phyloP scores from a whole-genome alignment of 2,329 filamentous ascomycete genomes.

The Fusarium keratoplasticum region DNA sequence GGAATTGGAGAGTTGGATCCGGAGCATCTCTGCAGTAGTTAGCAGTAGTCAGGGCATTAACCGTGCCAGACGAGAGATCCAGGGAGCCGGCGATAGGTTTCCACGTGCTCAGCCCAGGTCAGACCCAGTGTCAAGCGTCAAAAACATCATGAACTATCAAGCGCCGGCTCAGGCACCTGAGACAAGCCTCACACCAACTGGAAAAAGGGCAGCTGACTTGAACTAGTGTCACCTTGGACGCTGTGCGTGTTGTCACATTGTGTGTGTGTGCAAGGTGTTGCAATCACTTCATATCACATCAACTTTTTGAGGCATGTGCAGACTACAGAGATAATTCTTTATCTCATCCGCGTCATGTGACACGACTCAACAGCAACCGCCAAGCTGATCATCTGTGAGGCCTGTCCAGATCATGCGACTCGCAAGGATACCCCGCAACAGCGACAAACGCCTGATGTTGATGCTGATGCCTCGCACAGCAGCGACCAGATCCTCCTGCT shows the following conservation, averaged over 20 bases:
- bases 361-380: constrained; percentile 12
- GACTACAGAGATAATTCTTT: not conserved
- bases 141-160: not conserved
- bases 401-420: constrained; percentile 17
- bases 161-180: not conserved
- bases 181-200: not conserved
- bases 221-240: not conserved
- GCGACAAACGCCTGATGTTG: not conserved
- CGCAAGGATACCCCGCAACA: constrained; percentile 1
- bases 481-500: not conserved
- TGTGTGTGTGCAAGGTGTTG: not conserved
- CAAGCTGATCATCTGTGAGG: not conserved
- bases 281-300: not conserved
- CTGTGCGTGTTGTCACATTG: not conserved
- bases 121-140: not conserved
- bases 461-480: not conserved
- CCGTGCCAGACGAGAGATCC: not conserved
- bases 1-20: not conserved
- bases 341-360: constrained; percentile 28
- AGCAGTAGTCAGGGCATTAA: not conserved
- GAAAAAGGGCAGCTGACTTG: not conserved
- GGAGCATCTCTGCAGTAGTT: not conserved
- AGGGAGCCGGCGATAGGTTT: not conserved
- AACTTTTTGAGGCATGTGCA: not conserved
- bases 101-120: not conserved